Evolutionary conservation across 257 asterid genomes (phyloP).

Genomic region (Nicotiana benthamiana): DNA sequence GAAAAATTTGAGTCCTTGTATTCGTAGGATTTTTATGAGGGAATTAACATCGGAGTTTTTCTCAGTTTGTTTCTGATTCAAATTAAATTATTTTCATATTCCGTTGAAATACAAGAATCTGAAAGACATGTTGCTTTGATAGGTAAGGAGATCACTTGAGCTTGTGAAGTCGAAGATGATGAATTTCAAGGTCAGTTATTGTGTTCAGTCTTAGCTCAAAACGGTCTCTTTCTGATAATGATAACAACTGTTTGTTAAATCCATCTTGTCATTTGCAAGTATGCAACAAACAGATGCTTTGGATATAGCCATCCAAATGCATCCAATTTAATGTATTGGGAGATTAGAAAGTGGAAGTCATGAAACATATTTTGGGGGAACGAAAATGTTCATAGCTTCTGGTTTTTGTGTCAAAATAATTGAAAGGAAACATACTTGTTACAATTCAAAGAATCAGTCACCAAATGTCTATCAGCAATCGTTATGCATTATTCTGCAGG

Average conservation of each 20-base stretch:
- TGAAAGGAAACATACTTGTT: not conserved
- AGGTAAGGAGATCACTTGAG: conserved; percentile 57
- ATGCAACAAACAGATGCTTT: not conserved
- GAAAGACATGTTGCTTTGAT: conserved; percentile 10
- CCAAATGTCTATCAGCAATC: not conserved
- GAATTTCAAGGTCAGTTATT: conserved; percentile 43
- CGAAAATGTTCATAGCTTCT: not conserved
- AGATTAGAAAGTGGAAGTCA: not conserved
- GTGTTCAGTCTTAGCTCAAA: conserved; percentile 3
- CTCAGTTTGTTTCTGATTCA: not conserved
- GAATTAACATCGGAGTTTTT: not conserved
- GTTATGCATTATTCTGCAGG: conserved; percentile 27
- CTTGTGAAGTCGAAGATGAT: conserved; percentile 40
- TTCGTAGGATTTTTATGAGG: not conserved
- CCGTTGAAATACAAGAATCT: conserved; percentile 1
- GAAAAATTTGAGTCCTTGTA: not conserved
- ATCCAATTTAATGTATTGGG: not conserved
- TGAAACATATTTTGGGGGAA: not conserved
- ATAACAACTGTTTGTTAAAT: not conserved
- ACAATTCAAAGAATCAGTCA: not conserved
- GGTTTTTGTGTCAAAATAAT: not conserved
- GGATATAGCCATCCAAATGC: not conserved
- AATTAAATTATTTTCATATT: not conserved
- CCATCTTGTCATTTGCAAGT: not conserved
- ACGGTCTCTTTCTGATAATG: not conserved